These are phyloP conservation scores for Lizanozyma gosingica DNA, from an alignment of 1,139 yeast genomes.

Conservation along the genomic window DNA sequence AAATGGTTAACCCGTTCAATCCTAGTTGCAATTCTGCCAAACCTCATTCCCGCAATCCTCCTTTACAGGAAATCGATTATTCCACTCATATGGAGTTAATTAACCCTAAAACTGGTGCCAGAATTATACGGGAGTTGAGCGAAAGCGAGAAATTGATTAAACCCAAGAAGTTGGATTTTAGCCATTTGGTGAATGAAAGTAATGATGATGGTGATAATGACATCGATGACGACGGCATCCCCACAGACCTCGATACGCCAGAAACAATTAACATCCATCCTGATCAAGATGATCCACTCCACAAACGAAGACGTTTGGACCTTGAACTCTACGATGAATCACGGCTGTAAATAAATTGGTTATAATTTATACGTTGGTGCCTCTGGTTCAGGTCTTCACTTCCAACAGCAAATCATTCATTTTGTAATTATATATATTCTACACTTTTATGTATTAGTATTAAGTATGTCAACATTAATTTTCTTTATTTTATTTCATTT, in stretches of 20 bases:
- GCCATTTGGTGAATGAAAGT: conserved; percentile 4
- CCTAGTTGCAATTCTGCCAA: neutral
- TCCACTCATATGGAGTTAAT: conserved; percentile 18
- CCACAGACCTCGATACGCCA: neutral
- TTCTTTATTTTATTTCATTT: neutral
- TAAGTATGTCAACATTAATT: too few relatives aligned
- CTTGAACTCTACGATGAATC: neutral
- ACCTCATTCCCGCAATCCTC: neutral
- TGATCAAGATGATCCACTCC: too few relatives aligned
- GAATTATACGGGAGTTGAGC: conserved; percentile 13
- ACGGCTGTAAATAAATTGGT: too few relatives aligned
- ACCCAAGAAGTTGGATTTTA: conserved; percentile 20
- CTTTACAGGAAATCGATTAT: conserved; percentile 12
- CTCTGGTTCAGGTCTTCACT: too few relatives aligned
- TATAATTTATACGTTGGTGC: too few relatives aligned
- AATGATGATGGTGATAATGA: conserved; percentile 2
- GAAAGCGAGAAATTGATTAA: conserved; percentile 14
- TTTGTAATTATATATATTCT: too few relatives aligned
- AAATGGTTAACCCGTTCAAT: neutral
- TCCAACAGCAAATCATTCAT: too few relatives aligned
- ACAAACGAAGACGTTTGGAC: neutral
- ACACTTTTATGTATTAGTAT: too few relatives aligned
- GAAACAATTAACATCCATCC: neutral
- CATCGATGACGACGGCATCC: conserved; percentile 1
- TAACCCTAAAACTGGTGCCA: conserved; percentile 21